These are phyloP conservation scores for Colletotrichum scovillei DNA, from an alignment of 2,329 filamentous ascomycete genomes.

Conservation along the genomic window DNA sequence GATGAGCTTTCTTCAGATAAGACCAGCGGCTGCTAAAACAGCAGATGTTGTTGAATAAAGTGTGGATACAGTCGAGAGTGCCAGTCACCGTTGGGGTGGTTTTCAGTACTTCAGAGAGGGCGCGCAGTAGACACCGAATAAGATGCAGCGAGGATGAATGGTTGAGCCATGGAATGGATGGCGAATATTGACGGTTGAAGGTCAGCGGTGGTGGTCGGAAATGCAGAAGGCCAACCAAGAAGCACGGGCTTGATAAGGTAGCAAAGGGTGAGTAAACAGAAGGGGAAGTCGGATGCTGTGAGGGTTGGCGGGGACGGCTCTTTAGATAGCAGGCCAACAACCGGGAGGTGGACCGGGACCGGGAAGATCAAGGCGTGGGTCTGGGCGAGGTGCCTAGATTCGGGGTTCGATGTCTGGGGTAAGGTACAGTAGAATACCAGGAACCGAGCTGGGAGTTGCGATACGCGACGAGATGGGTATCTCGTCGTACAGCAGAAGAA, in stretches of 20 bases:
- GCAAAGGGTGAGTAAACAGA: background rate
- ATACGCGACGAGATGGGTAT: background rate
- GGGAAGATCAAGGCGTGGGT: conserved; percentile 10
- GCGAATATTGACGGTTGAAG: background rate
- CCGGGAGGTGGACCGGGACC: conserved; percentile 19
- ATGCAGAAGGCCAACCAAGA: background rate
- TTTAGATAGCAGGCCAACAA: conserved; percentile 6
- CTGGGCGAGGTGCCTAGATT: conserved; percentile 5
- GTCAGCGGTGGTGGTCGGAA: background rate
- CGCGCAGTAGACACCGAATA: conserved; percentile 4
- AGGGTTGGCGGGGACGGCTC: conserved; percentile 10
- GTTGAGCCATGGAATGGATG: conserved; percentile 14
- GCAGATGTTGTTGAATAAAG: background rate
- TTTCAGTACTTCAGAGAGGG: background rate
- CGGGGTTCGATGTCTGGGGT: conserved; percentile 2
- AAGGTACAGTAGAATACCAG: background rate
- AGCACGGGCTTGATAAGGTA: background rate
- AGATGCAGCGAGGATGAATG: conserved; percentile 2
- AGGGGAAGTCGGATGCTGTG: background rate
- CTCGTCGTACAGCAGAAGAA: background rate
- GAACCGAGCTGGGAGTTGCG: conserved; percentile 12
- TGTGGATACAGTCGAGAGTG: background rate
- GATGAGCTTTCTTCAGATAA: background rate
- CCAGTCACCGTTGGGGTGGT: background rate
- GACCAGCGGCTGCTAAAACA: conserved; percentile 13